Base-by-base conservation (phyloP, 1,284 basidiomycete genomes). In the Phlebopus sp. region DNA sequence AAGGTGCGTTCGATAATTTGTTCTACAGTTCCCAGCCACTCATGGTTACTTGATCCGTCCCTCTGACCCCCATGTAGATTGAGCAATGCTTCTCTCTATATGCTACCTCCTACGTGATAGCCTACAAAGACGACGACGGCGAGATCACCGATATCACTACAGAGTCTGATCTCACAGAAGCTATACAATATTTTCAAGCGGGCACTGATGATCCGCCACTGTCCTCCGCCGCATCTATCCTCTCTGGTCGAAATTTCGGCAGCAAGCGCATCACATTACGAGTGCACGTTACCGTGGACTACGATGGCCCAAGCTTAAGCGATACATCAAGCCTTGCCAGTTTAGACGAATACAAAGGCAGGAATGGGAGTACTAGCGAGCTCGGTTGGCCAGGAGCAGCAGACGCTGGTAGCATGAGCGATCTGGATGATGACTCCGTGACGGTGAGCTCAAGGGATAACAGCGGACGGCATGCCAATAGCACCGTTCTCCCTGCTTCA, bases 251-350 rank as follows among this genome's bases (percentile, higher is more conserved):
- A 41, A 85, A 84, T 63, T 81, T 84, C 55, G 75, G 78, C 6
- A 71, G 74, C 34, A 73, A 78, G 36, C 90, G 82, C 64, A 87
- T 95, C 49, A 87, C 83, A 1, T 69, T 95, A 18, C 75, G 80
- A 14, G 79, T 95, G 37, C 76, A 84, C 38, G 84, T 96, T 27
- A 73, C 76, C 4, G 82, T 93, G 49, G 91, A 93, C 55, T 93
- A 92, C 58, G 92, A 95, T 60, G 90, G 91, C 0, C 91, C 88
- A n/a, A 90, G 86, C 64, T 73, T 95, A 48, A 92, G 89, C 13
- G 92, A 95, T 58, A 90, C 90, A 1, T 84, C 81, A 6, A 92
- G 90, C 10, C 72, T 93, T 11, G 79, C 78, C 36, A 90, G 86
- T 58, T 59, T 84, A 56, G 88, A 90, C 19, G 89, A 90, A 52